Conservation (phyloP, 2,329 filamentous ascomycete genomes). For the Chalaropsis thielavioides region DNA sequence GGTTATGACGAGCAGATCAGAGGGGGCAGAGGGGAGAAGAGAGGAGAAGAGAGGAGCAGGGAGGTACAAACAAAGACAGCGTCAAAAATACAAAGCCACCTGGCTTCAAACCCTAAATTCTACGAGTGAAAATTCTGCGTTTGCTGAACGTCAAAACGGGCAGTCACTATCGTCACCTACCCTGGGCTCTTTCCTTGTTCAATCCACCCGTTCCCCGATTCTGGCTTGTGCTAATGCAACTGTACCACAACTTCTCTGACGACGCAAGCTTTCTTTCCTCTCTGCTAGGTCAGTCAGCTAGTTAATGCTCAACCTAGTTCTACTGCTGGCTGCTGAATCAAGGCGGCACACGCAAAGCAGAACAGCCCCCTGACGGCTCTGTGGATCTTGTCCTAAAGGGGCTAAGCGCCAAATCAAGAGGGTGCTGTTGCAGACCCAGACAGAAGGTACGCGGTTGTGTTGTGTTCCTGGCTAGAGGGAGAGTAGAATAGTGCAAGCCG, state of each 20-base stretch:
- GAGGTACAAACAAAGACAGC: background rate
- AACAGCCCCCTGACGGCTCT: background rate
- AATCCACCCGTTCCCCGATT: no score
- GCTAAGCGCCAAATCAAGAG: constrained; percentile 5
- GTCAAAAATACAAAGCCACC: background rate
- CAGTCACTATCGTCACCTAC: background rate
- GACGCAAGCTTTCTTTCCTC: background rate
- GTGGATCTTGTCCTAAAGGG: background rate
- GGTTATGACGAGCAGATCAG: no score
- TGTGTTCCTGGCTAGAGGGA: constrained; percentile 5
- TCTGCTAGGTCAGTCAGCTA: background rate
- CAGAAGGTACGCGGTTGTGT: background rate
- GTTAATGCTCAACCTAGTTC: background rate
- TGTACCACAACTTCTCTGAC: background rate
- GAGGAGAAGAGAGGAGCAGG: background rate
- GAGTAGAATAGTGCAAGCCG: background rate
- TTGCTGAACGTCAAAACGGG: background rate
- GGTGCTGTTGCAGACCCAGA: background rate
- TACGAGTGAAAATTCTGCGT: background rate
- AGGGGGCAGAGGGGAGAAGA: no score
- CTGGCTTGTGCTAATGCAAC: background rate
- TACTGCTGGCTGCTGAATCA: background rate
- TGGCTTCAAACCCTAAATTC: background rate
- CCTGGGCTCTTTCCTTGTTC: background rate
- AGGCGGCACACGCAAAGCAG: background rate